Base-by-base conservation (phyloP, 345 rosid species). In the Sonneratia alba region DNA sequence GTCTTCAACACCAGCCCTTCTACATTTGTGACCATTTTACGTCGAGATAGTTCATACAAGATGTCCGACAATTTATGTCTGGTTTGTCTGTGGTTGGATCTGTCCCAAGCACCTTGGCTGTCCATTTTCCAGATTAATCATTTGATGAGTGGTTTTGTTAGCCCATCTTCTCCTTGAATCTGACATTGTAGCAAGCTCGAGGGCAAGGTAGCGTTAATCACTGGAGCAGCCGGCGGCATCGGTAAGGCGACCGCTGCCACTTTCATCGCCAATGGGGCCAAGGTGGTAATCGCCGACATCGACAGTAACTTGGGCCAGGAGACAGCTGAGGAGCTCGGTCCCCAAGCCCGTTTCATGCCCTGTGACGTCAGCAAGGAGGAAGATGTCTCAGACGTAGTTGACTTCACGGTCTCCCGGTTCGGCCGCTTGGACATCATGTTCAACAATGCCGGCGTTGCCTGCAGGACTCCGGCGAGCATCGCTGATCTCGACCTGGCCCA, bases 141-240 rank as follows among this genome's bases (percentile, higher is more conserved):
- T 27, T 27, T 27, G 32, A 27, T 27, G 32, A 27, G 32, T 27
- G 32, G 32, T 27, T 27, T 27, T 27, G 32, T 27, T 27, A 27
- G 32, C 32, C 32, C 32, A 27, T 27, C 32, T 27, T 27, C 32
- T 27, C 32, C 6, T 42, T 9, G 8, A 21, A 69, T 45, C 45
- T 27, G 47, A 21, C 59, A 18, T 19, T 19, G 66, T 69, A 87
- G 93, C 64, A 93, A 83, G 77, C 89, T 93, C 73, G 89, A 93
- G 66, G 96, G 91, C 24, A 93, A 91, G 79, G 86, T 89, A 62
- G 98, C 97, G 0, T 72, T 91, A 34, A 87, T 93, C 66, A 91
- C 98, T 7, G 98, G 98, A 74, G 97, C 88, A 75, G 98, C 97
- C 53, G 85, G 87, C 69, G 97, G 97, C 59, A 86, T 93, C 40